Evolutionary conservation across 1,284 basidiomycete species (phyloP).

Genomic region (Schizophyllum amplum): DNA sequence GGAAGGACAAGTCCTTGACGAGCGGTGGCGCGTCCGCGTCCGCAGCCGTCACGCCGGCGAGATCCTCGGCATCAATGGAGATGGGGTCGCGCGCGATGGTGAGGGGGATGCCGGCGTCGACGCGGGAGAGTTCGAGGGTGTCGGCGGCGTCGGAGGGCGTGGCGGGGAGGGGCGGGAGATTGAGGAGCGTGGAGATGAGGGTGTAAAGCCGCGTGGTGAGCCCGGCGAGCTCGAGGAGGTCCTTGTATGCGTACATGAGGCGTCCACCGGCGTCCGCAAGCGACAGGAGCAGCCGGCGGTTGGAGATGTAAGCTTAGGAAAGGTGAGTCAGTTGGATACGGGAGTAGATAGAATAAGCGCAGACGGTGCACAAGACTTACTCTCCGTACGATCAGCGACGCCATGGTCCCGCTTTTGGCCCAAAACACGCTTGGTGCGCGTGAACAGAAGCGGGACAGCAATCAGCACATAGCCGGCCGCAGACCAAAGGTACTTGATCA

Average conservation of each 20-base stretch:
- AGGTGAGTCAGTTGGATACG: neutral
- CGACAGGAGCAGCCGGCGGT: constrained; percentile 85
- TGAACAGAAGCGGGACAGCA: constrained; percentile 79
- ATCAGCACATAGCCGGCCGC: constrained; percentile 86
- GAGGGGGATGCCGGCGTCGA: constrained; percentile 71
- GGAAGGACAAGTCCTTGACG: constrained; percentile 66
- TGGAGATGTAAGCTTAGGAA: constrained; percentile 84
- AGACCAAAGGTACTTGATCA: constrained; percentile 93
- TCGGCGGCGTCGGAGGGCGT: constrained; percentile 23
- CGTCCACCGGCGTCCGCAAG: constrained; percentile 93
- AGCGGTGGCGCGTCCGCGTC: constrained; percentile 31
- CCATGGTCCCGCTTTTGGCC: constrained; percentile 34
- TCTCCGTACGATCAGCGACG: constrained; percentile 39
- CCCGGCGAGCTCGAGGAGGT: constrained; percentile 88
- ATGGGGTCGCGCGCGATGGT: constrained; percentile 7
- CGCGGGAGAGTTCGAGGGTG: constrained; percentile 54
- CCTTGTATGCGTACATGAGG: constrained; percentile 88
- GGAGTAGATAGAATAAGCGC: too few relatives aligned
- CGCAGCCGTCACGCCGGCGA: constrained; percentile 15
- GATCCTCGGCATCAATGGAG: neutral
- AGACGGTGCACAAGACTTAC: constrained; percentile 19
- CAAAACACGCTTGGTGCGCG: constrained; percentile 32
- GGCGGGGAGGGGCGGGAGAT: constrained; percentile 45
- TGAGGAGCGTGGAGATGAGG: constrained; percentile 80
- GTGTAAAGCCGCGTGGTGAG: constrained; percentile 88